Conservation (phyloP, 331 rosid genomes). For the Cucumis variabilis region DNA sequence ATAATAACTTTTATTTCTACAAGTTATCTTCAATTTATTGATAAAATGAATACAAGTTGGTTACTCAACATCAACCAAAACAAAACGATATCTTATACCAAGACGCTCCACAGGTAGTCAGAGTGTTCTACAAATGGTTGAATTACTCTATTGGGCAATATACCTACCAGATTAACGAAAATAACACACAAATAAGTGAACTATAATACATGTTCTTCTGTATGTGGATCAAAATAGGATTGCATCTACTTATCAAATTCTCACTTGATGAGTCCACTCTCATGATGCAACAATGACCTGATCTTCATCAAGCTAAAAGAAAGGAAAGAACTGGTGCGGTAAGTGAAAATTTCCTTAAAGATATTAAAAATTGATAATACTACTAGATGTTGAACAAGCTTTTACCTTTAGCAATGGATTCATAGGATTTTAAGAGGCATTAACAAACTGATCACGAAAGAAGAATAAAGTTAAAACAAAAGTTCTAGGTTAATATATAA, state of each 20-base stretch:
- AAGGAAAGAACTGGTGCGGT: neutral
- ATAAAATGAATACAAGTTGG: neutral
- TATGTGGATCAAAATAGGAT: conserved; percentile 29
- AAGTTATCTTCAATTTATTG: no score
- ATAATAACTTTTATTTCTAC: no score
- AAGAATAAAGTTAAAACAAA: conserved; percentile 39
- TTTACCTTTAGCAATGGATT: conserved; percentile 84
- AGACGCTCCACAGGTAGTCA: conserved; percentile 79
- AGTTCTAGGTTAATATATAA: neutral
- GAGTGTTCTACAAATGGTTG: conserved; percentile 96
- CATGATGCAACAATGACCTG: conserved; percentile 74
- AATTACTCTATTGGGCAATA: conserved; percentile 84
- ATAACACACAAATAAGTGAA: conserved; percentile 16
- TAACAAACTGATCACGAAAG: conserved; percentile 82
- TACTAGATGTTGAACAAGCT: conserved; percentile 1
- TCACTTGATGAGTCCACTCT: conserved; percentile 93
- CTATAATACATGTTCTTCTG: neutral
- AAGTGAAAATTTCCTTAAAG: neutral
- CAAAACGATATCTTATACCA: conserved; percentile 52
- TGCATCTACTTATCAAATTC: conserved; percentile 31
- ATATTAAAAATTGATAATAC: neutral
- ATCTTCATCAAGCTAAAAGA: conserved; percentile 69
- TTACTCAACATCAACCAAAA: neutral
- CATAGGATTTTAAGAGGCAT: conserved; percentile 74
- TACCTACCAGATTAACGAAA: conserved; percentile 65